A percentile compares a stretch with the other conserved stretches of the same genome.
phyloP scores from a whole-genome alignment of 768 basidiomycete genomes.

The Russula compacta region DNA sequence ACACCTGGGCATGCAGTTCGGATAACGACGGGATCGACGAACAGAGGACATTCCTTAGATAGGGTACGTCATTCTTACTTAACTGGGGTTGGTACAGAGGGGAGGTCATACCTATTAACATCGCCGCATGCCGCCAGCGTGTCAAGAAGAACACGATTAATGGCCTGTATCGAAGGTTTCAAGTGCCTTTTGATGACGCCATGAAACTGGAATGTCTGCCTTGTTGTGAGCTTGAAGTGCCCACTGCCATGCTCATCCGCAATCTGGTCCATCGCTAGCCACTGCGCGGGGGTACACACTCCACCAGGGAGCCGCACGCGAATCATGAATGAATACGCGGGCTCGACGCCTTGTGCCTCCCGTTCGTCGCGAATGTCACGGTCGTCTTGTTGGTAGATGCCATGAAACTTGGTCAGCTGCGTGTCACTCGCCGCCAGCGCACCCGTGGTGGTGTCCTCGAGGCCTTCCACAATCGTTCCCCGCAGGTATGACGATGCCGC shows the following conservation, averaged over 20 bases:
- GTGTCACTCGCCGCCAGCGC: slow-evolving; percentile 86
- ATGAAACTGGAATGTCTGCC: slow-evolving; percentile 99
- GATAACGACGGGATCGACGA: slow-evolving; percentile 87
- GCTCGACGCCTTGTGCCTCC: slow-evolving; percentile 84
- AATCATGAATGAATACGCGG: slow-evolving; percentile 98
- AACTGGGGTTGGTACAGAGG: not conserved
- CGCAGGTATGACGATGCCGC: slow-evolving; percentile 89
- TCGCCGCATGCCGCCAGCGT: slow-evolving; percentile 98
- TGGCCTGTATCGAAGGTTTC: slow-evolving; percentile 93
- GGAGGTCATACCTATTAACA: slow-evolving; percentile 66
- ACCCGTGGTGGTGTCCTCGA: slow-evolving; percentile 77
- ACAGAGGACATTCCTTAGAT: slow-evolving; percentile 74
- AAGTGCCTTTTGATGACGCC: slow-evolving; percentile 96
- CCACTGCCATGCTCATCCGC: slow-evolving; percentile 90
- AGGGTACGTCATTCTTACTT: slow-evolving; percentile 8
- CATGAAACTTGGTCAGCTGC: slow-evolving; percentile 97
- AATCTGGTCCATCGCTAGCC: slow-evolving; percentile 94
- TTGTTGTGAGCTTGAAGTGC: slow-evolving; percentile 95
- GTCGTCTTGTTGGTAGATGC: slow-evolving; percentile 95
- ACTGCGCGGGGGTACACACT: slow-evolving; percentile 85
- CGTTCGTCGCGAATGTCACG: slow-evolving; percentile 97
- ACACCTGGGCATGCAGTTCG: slow-evolving; percentile 76
- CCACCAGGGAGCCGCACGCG: slow-evolving; percentile 94
- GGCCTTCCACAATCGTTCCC: slow-evolving; percentile 90
- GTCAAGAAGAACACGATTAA: slow-evolving; percentile 84